phyloP scores from a whole-genome alignment of 768 basidiomycete species.

The Neoboletus magnificus region DNA sequence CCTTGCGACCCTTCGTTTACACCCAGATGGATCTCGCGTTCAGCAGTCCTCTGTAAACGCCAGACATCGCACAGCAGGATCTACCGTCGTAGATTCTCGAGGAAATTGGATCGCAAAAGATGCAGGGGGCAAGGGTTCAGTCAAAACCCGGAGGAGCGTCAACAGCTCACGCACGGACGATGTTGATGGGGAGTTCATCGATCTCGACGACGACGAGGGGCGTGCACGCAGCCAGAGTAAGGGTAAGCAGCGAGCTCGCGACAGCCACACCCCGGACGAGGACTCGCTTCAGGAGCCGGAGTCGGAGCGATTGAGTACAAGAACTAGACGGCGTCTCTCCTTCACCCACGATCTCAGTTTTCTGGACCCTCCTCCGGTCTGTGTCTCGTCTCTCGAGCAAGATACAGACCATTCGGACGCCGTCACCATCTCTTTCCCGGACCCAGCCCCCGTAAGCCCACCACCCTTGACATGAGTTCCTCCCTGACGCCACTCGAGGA shows the following conservation, averaged over 20 bases:
- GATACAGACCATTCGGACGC: conserved; percentile 1
- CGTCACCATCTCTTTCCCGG: conserved; percentile 19
- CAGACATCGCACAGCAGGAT: conserved; percentile 32
- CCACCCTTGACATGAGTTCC: background rate
- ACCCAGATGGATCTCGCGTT: conserved; percentile 61
- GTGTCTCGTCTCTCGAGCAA: conserved; percentile 9
- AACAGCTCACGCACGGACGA: conserved; percentile 19
- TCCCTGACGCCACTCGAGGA: conserved; percentile 38
- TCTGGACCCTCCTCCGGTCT: conserved; percentile 37
- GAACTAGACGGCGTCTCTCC: conserved; percentile 41
- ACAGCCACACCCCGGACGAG: conserved; percentile 8
- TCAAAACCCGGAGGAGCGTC: conserved; percentile 36
- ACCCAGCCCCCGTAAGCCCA: conserved; percentile 52
- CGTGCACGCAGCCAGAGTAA: conserved; percentile 10
- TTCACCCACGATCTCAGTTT: conserved; percentile 54
- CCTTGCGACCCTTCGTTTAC: conserved; percentile 59
- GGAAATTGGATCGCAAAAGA: conserved; percentile 68
- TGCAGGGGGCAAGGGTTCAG: conserved; percentile 50
- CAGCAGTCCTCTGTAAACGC: conserved; percentile 40
- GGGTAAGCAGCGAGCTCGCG: conserved; percentile 25
- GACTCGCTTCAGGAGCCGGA: conserved; percentile 12
- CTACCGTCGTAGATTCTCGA: conserved; percentile 42
- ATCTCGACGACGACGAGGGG: conserved; percentile 23
- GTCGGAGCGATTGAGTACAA: conserved; percentile 13
- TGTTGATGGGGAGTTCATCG: conserved; percentile 22